Conservation (phyloP, 176 grass and related monocot species). For the Triticum timopheevii region DNA sequence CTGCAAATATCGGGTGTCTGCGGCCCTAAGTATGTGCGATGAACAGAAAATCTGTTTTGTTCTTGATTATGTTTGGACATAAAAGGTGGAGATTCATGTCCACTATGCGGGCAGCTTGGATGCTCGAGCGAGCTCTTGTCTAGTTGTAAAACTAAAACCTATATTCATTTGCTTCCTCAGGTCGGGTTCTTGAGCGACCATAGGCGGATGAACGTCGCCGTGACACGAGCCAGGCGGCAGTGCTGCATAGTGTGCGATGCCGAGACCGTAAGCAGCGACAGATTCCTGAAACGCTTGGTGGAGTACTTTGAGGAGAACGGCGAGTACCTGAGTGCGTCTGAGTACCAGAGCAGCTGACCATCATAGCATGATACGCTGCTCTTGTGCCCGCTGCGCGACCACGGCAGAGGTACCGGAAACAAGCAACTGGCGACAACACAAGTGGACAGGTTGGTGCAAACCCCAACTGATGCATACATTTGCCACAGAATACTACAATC, state of each 20-base stretch:
- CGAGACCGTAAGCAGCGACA: conserved; percentile 74
- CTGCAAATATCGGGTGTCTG: neutral
- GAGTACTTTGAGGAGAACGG: conserved; percentile 92
- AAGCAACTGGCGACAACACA: neutral
- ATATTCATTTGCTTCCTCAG: conserved; percentile 24
- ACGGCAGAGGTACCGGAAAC: neutral
- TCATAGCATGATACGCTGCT: neutral
- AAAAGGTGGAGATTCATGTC: neutral
- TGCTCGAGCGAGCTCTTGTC: neutral
- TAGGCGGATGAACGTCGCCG: conserved; percentile 95
- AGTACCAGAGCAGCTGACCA: conserved; percentile 48
- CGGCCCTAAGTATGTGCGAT: neutral
- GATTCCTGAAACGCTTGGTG: conserved; percentile 81
- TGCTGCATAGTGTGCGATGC: conserved; percentile 86
- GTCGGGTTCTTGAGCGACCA: conserved; percentile 92
- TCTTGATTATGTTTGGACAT: neutral
- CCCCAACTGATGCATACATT: neutral
- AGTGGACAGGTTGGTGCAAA: neutral
- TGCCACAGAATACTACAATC: neutral
- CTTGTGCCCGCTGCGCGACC: neutral
- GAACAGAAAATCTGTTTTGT: neutral
- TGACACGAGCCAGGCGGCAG: conserved; percentile 87
- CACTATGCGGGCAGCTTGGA: neutral
- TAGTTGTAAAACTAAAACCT: neutral
- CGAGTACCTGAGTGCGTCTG: conserved; percentile 79